Percentiles rank a stretch among this genome's conserved stretches.
phyloP scores from a whole-genome alignment of 257 asterid species.

The Mentha longifolia region DNA sequence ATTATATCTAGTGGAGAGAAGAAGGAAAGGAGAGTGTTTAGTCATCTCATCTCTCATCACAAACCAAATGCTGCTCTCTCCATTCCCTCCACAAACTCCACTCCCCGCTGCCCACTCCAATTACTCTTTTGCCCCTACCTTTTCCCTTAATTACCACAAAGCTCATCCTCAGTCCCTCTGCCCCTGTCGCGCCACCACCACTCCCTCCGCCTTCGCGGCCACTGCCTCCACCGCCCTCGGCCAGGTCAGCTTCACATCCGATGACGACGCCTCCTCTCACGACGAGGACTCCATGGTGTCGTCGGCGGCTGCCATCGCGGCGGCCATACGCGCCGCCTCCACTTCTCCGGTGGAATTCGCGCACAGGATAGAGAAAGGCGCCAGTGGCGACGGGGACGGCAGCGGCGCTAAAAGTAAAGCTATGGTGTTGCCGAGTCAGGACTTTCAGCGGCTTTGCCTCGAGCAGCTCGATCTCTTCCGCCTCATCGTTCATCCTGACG shows the following conservation, averaged over 20 bases:
- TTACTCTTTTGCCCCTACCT: constrained; percentile 41
- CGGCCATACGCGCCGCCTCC: constrained; percentile 70
- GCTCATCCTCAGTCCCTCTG: constrained; percentile 37
- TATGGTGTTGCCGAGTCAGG: constrained; percentile 82
- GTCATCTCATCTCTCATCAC: too few relatives aligned
- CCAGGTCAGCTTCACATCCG: too few relatives aligned
- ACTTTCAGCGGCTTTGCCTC: constrained; percentile 80
- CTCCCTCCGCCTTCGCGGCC: too few relatives aligned
- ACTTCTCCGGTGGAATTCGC: constrained; percentile 92
- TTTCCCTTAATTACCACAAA: constrained; percentile 37
- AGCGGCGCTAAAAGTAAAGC: constrained; percentile 46
- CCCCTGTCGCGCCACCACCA: constrained; percentile 55
- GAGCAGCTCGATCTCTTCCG: constrained; percentile 90
- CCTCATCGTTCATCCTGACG: constrained; percentile 74
- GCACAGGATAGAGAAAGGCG: constrained; percentile 64
- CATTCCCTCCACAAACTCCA: constrained; percentile 63
- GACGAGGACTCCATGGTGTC: constrained; percentile 52
- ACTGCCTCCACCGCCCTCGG: too few relatives aligned
- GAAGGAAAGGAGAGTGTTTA: too few relatives aligned
- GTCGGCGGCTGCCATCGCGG: constrained; percentile 82
- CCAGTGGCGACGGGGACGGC: constrained; percentile 26
- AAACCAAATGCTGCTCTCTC: constrained; percentile 61
- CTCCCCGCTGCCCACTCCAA: constrained; percentile 34
- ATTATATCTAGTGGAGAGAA: too few relatives aligned
- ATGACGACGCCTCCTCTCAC: constrained; percentile 35